Conservation (phyloP, 306 rosid genomes). For the Dalbergia cultrata region DNA sequence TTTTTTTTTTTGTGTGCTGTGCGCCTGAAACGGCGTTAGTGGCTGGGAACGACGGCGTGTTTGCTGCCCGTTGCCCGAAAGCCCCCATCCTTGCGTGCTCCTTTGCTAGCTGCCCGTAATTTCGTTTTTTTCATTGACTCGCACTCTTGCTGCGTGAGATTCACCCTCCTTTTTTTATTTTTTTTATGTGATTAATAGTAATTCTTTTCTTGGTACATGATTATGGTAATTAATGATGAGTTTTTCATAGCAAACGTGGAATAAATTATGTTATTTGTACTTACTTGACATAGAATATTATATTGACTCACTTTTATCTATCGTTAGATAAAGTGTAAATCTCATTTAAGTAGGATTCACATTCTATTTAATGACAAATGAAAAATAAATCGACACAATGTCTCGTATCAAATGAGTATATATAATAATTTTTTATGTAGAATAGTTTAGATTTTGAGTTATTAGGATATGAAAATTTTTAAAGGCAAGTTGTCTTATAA, state of each 20-base stretch:
- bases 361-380: no score
- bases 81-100: slow-evolving; percentile 47
- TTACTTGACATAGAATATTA: no score
- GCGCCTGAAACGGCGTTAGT: slow-evolving; percentile 25
- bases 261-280: no score
- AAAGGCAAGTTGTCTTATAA: not conserved
- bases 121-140: slow-evolving; percentile 19
- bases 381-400: no score
- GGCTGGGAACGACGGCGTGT: slow-evolving; percentile 27
- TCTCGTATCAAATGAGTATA: no score
- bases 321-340: no score
- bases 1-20: not conserved
- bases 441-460: not conserved
- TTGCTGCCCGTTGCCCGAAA: slow-evolving; percentile 76
- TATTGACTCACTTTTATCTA: no score
- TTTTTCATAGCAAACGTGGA: no score
- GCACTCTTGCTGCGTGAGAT: slow-evolving; percentile 37
- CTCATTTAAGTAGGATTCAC: no score
- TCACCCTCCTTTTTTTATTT: not conserved
- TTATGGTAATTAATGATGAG: no score
- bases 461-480: not conserved
- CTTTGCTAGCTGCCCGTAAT: slow-evolving; percentile 59
- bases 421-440: no score
- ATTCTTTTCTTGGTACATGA: no score
- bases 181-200: not conserved